Conservation (phyloP, 1,284 basidiomycete species). For the Volvariella volvacea region DNA sequence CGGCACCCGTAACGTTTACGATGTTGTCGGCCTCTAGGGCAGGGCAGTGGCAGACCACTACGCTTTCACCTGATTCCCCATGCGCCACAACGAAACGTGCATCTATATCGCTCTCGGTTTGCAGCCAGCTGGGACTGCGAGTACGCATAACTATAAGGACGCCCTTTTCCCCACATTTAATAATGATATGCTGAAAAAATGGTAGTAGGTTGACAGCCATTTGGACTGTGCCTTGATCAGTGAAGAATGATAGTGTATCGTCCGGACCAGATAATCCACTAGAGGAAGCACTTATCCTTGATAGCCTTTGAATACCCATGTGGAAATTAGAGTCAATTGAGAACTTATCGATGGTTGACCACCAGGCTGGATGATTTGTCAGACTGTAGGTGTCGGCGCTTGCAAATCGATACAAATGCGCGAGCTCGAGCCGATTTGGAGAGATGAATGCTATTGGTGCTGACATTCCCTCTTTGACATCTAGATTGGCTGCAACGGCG, state of each 20-base stretch:
- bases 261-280: slow-evolving; percentile 31
- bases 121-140: slow-evolving; percentile 41
- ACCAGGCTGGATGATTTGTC: slow-evolving; percentile 53
- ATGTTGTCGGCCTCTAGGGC: slow-evolving; percentile 41
- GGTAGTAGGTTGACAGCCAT: slow-evolving; percentile 78
- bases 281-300: slow-evolving; percentile 19
- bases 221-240: slow-evolving; percentile 62
- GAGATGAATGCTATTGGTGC: slow-evolving; percentile 64
- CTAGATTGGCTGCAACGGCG: slow-evolving; percentile 38
- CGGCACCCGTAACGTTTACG: slow-evolving; percentile 84
- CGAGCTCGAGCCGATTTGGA: slow-evolving; percentile 77
- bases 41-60: slow-evolving; percentile 70
- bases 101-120: slow-evolving; percentile 37
- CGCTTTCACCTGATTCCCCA: slow-evolving; percentile 33
- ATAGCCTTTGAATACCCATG: slow-evolving; percentile 53
- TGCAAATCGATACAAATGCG: slow-evolving; percentile 53
- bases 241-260: slow-evolving; percentile 54
- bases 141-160: slow-evolving; percentile 58
- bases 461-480: slow-evolving; percentile 11
- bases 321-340: slow-evolving; percentile 59
- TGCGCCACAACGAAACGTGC: slow-evolving; percentile 47
- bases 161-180: slow-evolving; percentile 76
- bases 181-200: slow-evolving; percentile 72
- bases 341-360: slow-evolving; percentile 57
- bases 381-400: slow-evolving; percentile 39